Conservation (phyloP, 2,329 filamentous ascomycete genomes). For the Decorospora gaudefroyi region DNA sequence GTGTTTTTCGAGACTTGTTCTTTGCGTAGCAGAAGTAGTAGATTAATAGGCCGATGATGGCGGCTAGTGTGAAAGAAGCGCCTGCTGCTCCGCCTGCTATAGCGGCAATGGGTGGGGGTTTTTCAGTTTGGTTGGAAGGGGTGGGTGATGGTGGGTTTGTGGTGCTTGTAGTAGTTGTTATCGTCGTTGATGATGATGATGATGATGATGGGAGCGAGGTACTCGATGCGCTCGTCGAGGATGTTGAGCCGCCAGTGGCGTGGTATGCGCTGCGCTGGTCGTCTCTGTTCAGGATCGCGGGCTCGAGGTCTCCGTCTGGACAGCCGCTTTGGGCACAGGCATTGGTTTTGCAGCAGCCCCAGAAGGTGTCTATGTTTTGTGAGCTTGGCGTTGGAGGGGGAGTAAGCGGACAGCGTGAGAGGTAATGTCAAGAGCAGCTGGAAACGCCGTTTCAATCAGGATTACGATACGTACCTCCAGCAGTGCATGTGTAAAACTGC, state of each 20-base stretch:
- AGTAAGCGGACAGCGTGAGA: neutral
- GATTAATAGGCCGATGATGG: slow-evolving; percentile 22
- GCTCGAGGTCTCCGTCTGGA: slow-evolving; percentile 30
- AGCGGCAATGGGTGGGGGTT: slow-evolving; percentile 18
- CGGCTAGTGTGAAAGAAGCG: slow-evolving; percentile 22
- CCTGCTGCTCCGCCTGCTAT: slow-evolving; percentile 34
- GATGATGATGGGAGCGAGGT: slow-evolving; percentile 9
- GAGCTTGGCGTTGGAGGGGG: neutral
- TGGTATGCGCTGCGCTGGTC: slow-evolving; percentile 22
- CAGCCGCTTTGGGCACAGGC: slow-evolving; percentile 42
- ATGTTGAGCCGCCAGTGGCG: slow-evolving; percentile 15
- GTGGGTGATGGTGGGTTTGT: neutral
- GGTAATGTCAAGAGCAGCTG: neutral
- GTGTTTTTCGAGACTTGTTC: slow-evolving; percentile 12
- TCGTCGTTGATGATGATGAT: neutral
- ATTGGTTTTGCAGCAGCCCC: slow-evolving; percentile 48
- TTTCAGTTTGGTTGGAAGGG: slow-evolving; percentile 1
- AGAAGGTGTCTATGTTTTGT: slow-evolving; percentile 29
- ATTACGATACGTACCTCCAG: slow-evolving; percentile 7
- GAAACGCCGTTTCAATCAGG: neutral
- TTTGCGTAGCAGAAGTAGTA: slow-evolving; percentile 23
- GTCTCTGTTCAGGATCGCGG: slow-evolving; percentile 22
- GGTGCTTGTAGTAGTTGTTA: slow-evolving; percentile 3
- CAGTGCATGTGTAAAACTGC: slow-evolving; percentile 46
- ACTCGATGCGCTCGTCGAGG: slow-evolving; percentile 4